A percentile compares a stretch with the other conserved stretches of the same genome.
Evolutionary conservation across 179 eudicot genomes (phyloP).

Genomic region (Silene noctiflora): DNA sequence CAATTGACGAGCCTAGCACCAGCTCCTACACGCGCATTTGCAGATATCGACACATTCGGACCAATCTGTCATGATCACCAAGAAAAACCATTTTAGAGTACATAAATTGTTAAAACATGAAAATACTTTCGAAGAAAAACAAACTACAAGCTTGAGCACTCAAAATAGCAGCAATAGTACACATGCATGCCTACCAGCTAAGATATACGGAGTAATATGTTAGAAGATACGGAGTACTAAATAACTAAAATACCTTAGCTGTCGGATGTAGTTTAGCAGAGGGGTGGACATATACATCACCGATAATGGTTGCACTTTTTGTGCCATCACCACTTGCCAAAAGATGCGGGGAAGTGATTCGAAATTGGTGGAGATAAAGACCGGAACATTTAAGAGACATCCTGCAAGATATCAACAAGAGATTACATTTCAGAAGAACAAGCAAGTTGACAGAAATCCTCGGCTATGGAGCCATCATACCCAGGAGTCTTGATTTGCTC

Average conservation of each 20-base stretch:
- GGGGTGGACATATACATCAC: constrained; percentile 94
- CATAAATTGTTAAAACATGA: neutral
- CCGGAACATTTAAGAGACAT: constrained; percentile 91
- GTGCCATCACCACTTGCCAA: constrained; percentile 86
- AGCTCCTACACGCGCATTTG: constrained; percentile 90
- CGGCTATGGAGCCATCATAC: constrained; percentile 30
- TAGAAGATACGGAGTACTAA: too few species aligned
- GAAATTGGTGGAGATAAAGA: constrained; percentile 76
- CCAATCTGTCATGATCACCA: constrained; percentile 61
- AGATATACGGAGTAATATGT: too few species aligned
- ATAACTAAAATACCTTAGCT: constrained; percentile 79
- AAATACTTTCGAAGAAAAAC: too few species aligned
- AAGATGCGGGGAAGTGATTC: constrained; percentile 58
- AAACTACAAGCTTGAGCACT: neutral
- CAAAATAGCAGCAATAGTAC: neutral
- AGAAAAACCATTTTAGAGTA: neutral
- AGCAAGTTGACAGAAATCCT: neutral
- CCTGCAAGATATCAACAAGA: constrained; percentile 36
- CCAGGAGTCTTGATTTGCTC: constrained; percentile 99
- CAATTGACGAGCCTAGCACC: constrained; percentile 90
- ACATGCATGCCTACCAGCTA: neutral
- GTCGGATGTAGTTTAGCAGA: constrained; percentile 92
- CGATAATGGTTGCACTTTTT: constrained; percentile 56
- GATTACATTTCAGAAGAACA: neutral
- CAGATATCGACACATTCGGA: constrained; percentile 92